phyloP scores from a whole-genome alignment of 1,139 yeast genomes.

The Magnusiomyces paraingens region DNA sequence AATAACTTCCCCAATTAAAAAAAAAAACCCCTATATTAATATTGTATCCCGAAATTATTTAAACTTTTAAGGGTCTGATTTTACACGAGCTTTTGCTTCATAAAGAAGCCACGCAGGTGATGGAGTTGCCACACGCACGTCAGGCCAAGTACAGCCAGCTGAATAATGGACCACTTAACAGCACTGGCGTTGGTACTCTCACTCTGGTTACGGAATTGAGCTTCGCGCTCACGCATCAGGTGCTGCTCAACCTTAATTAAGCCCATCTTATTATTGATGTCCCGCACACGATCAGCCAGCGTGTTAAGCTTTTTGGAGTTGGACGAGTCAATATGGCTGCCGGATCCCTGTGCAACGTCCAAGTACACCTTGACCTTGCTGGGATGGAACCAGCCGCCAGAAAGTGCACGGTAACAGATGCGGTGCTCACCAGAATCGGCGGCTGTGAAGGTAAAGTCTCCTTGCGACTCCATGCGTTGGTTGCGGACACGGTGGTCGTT shows the following conservation, averaged over 20 bases:
- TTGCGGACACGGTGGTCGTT: conserved; percentile 61
- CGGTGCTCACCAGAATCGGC: conserved; percentile 67
- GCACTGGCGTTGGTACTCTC: conserved; percentile 62
- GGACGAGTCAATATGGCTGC: conserved; percentile 45
- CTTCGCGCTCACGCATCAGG: conserved; percentile 65
- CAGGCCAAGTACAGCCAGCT: conserved; percentile 47
- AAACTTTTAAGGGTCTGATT: not conserved
- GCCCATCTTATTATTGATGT: conserved; percentile 47
- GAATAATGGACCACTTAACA: conserved; percentile 59
- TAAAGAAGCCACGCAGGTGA: conserved; percentile 56
- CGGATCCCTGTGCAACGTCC: conserved; percentile 49
- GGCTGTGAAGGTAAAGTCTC: conserved; percentile 64
- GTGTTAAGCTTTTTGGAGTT: conserved; percentile 43
- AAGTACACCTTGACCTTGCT: conserved; percentile 44
- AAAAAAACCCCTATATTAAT: too few species aligned
- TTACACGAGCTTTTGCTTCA: conserved; percentile 57
- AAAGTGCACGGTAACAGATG: conserved; percentile 61
- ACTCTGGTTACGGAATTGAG: conserved; percentile 56
- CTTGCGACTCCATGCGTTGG: conserved; percentile 52
- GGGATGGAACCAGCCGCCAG: conserved; percentile 52
- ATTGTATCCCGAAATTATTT: too few species aligned
- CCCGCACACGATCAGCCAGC: conserved; percentile 48
- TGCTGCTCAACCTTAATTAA: conserved; percentile 59
- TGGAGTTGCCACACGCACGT: conserved; percentile 66
- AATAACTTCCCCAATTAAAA: too few species aligned